phyloP scores from a whole-genome alignment of 305 asterid genomes.

The Stenogyne calaminthoides region DNA sequence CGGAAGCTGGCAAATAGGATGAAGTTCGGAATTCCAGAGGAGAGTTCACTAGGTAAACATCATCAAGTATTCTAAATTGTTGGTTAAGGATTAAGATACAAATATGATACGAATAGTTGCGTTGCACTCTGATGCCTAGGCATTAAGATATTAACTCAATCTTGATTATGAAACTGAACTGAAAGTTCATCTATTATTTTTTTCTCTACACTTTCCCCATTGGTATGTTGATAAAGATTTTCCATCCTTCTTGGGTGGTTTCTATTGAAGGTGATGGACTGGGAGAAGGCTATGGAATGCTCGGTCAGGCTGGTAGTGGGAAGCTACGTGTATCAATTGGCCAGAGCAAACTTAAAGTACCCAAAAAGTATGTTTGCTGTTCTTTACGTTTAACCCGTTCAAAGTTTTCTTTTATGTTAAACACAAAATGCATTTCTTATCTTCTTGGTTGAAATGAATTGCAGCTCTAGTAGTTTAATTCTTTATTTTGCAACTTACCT shows the following conservation, averaged over 20 bases:
- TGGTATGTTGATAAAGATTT: neutral
- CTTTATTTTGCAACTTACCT: neutral
- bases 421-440: neutral
- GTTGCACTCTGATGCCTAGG: neutral
- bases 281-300: constrained; percentile 99
- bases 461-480: neutral
- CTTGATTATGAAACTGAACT: neutral
- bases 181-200: neutral
- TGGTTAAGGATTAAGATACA: neutral
- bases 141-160: neutral
- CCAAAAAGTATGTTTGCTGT: constrained; percentile 64
- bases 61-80: neutral
- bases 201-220: neutral
- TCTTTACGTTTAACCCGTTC: constrained; percentile 12
- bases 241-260: neutral
- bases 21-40: constrained; percentile 96
- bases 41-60: constrained; percentile 84
- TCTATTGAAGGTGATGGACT: constrained; percentile 85
- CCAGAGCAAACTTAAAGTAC: constrained; percentile 84
- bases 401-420: neutral
- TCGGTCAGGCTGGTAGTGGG: constrained; percentile 97
- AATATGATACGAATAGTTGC: neutral
- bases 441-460: constrained; percentile 5
- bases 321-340: constrained; percentile 84
- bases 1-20: constrained; percentile 93